phyloP scores from a whole-genome alignment of 176 grass and related monocot genomes.

The Carex kokanica region DNA sequence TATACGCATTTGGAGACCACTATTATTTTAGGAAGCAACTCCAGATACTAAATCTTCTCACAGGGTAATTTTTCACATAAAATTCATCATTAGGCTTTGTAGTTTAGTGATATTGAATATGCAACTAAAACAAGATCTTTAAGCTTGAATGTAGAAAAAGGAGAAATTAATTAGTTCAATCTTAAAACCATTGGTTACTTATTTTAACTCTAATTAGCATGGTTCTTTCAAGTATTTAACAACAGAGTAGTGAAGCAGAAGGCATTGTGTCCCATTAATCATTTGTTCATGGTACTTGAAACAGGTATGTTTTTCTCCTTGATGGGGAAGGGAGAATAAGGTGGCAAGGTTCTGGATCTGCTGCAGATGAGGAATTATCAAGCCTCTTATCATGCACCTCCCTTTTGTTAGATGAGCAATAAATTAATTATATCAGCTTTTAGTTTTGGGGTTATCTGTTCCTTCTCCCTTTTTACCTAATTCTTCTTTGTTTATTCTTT shows the following conservation, averaged over 20 bases:
- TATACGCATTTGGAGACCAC: slow-evolving; percentile 63
- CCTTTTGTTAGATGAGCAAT: slow-evolving; percentile 67
- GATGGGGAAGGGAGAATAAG: slow-evolving; percentile 73
- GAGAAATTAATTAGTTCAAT: not conserved
- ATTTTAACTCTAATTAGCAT: not conserved
- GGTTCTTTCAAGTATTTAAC: too few species aligned
- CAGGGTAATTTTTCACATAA: slow-evolving; percentile 49
- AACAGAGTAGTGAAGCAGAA: too few species aligned
- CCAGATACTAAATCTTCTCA: slow-evolving; percentile 86
- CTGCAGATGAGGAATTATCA: slow-evolving; percentile 64
- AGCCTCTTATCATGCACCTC: slow-evolving; percentile 46
- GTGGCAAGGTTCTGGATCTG: slow-evolving; percentile 87
- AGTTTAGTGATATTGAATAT: not conserved
- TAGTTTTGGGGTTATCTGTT: not conserved
- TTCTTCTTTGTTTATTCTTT: not conserved
- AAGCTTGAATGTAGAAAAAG: not conserved
- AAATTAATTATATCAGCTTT: slow-evolving; percentile 20
- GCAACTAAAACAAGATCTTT: not conserved
- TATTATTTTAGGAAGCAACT: slow-evolving; percentile 74
- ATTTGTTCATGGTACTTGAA: not conserved
- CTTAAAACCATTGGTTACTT: not conserved
- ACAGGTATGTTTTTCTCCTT: slow-evolving; percentile 80
- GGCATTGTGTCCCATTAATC: not conserved
- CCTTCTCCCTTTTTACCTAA: not conserved
- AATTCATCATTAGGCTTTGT: not conserved